A percentile compares a stretch with the other conserved stretches of the same genome.
phyloP scores from a whole-genome alignment of 495 filamentous ascomycete genomes.

The Podospora fimiseda region DNA sequence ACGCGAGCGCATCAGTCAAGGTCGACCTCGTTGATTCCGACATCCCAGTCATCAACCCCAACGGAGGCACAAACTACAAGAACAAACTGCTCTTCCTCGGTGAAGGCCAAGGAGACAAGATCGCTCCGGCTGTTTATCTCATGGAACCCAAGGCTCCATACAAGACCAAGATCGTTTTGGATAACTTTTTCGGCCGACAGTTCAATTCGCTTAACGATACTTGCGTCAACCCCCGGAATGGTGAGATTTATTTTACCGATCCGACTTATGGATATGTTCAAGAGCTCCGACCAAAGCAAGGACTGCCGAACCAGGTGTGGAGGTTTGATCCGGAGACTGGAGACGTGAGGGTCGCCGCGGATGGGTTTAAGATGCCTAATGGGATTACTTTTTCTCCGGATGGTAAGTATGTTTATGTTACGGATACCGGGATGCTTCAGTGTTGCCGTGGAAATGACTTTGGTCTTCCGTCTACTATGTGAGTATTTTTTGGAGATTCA shows the following conservation, averaged over 20 bases:
- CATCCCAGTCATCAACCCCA: conserved; percentile 42
- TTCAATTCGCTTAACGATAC: conserved; percentile 60
- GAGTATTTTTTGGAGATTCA: conserved; percentile 4
- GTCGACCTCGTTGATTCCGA: conserved; percentile 31
- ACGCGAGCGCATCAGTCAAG: conserved; percentile 37
- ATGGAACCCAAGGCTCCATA: conserved; percentile 45
- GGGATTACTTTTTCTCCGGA: conserved; percentile 52
- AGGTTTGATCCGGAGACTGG: conserved; percentile 43
- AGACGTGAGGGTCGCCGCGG: conserved; percentile 46
- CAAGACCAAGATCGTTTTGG: conserved; percentile 39
- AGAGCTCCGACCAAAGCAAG: conserved; percentile 47
- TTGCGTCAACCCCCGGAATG: conserved; percentile 43
- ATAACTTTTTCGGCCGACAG: conserved; percentile 51
- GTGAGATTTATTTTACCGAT: conserved; percentile 59
- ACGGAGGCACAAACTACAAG: conserved; percentile 45
- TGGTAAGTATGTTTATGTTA: conserved; percentile 47
- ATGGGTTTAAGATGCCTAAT: conserved; percentile 51
- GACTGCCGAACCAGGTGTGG: conserved; percentile 52
- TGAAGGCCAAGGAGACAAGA: conserved; percentile 42
- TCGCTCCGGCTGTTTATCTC: conserved; percentile 35
- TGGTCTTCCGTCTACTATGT: conserved; percentile 34
- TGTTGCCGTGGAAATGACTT: conserved; percentile 37
- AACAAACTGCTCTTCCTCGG: conserved; percentile 39
- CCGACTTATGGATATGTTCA: conserved; percentile 55
- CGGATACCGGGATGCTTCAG: conserved; percentile 47